Conservation (phyloP, 805 yeast species). For the Saccharomycopsis sp. region DNA sequence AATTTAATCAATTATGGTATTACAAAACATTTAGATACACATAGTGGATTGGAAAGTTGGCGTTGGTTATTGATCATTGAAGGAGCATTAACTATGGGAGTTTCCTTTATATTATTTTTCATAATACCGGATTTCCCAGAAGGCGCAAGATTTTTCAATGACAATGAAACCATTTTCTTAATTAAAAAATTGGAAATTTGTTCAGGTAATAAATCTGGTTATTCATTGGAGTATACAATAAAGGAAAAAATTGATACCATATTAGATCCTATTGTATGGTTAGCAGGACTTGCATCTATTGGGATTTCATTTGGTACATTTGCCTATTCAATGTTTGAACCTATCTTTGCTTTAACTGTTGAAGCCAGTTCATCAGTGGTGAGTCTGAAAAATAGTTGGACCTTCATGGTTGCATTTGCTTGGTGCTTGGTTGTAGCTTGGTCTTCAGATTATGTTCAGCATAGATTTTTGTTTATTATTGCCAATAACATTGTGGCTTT, state of each 20-base stretch:
- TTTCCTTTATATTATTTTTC: constrained; percentile 2
- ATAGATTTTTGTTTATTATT: too few species aligned
- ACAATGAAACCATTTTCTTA: constrained; percentile 41
- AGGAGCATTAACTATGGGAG: constrained; percentile 4
- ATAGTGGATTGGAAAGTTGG: constrained; percentile 37
- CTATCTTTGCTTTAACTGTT: constrained; percentile 40
- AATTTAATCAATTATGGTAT: constrained; percentile 65
- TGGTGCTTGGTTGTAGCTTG: constrained; percentile 1
- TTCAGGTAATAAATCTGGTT: constrained; percentile 37
- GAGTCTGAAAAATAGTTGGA: constrained; percentile 23
- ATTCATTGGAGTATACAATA: constrained; percentile 38
- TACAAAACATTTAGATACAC: constrained; percentile 34
- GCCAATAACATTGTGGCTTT: too few species aligned
- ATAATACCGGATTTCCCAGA: constrained; percentile 29
- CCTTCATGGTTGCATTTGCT: constrained; percentile 42
- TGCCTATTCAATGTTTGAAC: constrained; percentile 67
- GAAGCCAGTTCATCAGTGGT: background rate
- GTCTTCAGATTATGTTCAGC: constrained; percentile 37
- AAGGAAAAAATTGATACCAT: constrained; percentile 41
- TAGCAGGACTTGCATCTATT: constrained; percentile 54
- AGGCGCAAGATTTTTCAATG: constrained; percentile 34
- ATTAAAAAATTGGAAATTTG: constrained; percentile 48
- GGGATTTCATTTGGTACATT: constrained; percentile 62
- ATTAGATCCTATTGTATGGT: constrained; percentile 50
- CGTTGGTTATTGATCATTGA: constrained; percentile 8